Evolutionary conservation across 345 rosid genomes (phyloP).

Genomic region (Pugionium dolabratum): DNA sequence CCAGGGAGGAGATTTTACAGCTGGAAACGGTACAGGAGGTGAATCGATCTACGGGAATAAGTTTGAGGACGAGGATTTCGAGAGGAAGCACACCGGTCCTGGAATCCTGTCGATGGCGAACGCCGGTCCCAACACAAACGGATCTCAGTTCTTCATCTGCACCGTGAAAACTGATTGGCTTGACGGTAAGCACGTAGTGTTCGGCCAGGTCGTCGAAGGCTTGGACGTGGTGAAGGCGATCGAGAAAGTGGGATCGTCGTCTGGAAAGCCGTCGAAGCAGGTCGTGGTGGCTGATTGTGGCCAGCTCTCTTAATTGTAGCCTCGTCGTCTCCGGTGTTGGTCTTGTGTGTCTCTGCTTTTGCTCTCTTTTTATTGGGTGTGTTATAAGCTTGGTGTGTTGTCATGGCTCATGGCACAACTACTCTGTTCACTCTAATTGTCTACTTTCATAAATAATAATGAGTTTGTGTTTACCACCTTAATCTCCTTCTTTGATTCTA

Average conservation of each 20-base stretch:
- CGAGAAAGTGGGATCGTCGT: slow-evolving; percentile 68
- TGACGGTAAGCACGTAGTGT: slow-evolving; percentile 81
- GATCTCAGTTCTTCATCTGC: slow-evolving; percentile 73
- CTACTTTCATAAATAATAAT: no score
- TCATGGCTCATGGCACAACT: no score
- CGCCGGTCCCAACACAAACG: slow-evolving; percentile 45
- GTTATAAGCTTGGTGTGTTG: no score
- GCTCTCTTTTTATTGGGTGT: no score
- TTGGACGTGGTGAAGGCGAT: slow-evolving; percentile 56
- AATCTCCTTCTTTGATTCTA: no score
- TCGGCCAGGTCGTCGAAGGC: slow-evolving; percentile 68
- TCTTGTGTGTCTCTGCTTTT: no score
- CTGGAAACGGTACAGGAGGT: slow-evolving; percentile 78
- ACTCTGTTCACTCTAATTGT: no score
- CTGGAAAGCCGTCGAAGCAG: slow-evolving; percentile 59
- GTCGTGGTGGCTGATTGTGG: slow-evolving; percentile 64
- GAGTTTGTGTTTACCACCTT: no score
- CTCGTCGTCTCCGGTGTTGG: no score
- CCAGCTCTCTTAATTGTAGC: slow-evolving; percentile 40
- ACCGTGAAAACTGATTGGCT: slow-evolving; percentile 73
- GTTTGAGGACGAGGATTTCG: slow-evolving; percentile 78
- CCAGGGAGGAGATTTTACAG: slow-evolving; percentile 87
- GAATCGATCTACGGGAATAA: slow-evolving; percentile 78
- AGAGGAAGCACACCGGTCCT: slow-evolving; percentile 70
- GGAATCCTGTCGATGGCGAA: slow-evolving; percentile 84